Percentiles rank a stretch among this genome's conserved stretches.
Conservation (phyloP, 2,329 filamentous ascomycete species). For the Diaporthe vaccinii region DNA sequence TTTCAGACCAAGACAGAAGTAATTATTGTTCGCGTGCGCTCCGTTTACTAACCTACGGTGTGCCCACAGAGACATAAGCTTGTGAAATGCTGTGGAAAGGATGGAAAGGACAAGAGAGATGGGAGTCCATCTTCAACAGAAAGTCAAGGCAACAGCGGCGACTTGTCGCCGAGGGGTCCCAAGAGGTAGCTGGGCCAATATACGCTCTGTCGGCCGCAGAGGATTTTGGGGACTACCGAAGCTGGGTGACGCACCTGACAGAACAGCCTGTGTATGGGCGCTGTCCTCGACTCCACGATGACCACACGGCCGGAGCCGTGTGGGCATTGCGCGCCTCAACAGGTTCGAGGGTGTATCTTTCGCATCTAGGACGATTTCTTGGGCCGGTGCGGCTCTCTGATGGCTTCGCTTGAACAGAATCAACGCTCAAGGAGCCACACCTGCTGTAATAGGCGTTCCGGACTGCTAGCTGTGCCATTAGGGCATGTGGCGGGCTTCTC, state of each 20-base stretch:
- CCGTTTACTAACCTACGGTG: constrained; percentile 41
- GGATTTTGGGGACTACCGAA: not conserved
- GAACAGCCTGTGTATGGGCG: not conserved
- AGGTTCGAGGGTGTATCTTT: not conserved
- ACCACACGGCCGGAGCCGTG: not conserved
- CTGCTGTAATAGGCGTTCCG: constrained; percentile 8
- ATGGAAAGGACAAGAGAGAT: constrained; percentile 44
- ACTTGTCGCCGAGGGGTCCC: constrained; percentile 41
- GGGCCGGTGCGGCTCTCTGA: not conserved
- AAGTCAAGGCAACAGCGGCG: constrained; percentile 40
- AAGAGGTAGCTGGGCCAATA: constrained; percentile 25
- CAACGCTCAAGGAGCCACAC: not conserved
- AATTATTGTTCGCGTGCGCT: too few relatives aligned
- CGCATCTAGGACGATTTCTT: not conserved
- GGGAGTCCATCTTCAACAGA: constrained; percentile 37
- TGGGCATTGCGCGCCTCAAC: not conserved
- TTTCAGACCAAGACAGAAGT: not conserved
- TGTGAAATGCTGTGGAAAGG: constrained; percentile 72
- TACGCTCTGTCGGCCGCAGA: not conserved
- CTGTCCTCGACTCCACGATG: not conserved
- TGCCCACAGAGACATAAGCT: constrained; percentile 70
- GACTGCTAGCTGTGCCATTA: constrained; percentile 1
- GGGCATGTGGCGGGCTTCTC: constrained; percentile 25
- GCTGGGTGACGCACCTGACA: not conserved
- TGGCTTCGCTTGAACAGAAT: not conserved